These are phyloP conservation scores for Debaryomyces hansenii DNA, from an alignment of 805 yeast species.

Conservation along the genomic window DNA sequence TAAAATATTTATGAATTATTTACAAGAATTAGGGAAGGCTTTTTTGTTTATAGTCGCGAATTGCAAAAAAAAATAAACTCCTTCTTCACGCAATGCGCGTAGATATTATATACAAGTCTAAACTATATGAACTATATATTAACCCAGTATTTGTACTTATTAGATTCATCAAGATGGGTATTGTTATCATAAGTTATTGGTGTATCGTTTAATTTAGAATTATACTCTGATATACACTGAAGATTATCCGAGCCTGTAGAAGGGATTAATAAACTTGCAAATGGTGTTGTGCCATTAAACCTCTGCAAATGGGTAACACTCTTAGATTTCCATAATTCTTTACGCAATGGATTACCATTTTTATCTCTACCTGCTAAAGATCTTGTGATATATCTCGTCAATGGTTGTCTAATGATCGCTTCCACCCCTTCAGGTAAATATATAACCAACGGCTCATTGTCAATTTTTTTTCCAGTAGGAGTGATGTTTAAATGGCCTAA, in stretches of 20 bases:
- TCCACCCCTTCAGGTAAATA: slow-evolving; percentile 59
- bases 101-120: neutral
- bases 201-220: neutral
- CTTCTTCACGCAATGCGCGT: neutral
- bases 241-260: neutral
- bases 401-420: slow-evolving; percentile 54
- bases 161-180: slow-evolving; percentile 8
- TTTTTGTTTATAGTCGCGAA: slow-evolving; percentile 1
- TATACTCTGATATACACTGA: slow-evolving; percentile 1
- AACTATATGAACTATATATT: neutral
- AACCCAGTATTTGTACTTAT: slow-evolving; percentile 13
- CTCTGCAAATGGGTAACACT: slow-evolving; percentile 16
- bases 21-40: neutral
- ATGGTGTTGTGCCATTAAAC: slow-evolving; percentile 14
- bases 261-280: slow-evolving; percentile 17
- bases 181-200: slow-evolving; percentile 4
- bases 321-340: slow-evolving; percentile 17
- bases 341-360: slow-evolving; percentile 20
- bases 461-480: slow-evolving; percentile 51
- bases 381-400: slow-evolving; percentile 39
- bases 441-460: slow-evolving; percentile 29
- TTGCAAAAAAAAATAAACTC: neutral
- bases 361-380: slow-evolving; percentile 32
- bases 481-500: slow-evolving; percentile 62
- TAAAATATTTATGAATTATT: neutral